Base-by-base conservation (phyloP, 306 rosid genomes). In the Geum urbanum region DNA sequence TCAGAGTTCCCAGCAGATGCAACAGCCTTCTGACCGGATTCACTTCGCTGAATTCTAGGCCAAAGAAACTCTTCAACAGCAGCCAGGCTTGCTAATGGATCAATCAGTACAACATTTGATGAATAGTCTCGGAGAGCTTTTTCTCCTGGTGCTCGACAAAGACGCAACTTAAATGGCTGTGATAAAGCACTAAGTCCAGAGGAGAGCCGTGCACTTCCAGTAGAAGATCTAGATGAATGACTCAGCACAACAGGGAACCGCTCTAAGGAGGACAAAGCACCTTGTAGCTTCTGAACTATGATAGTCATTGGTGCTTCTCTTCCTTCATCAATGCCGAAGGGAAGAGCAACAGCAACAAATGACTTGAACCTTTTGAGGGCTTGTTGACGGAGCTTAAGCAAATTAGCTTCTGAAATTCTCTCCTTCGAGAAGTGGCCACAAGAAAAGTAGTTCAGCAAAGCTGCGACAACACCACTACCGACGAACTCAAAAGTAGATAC, bases 31-130 rank as follows among this genome's bases (percentile, higher is more conserved):
- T 89, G 96, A 72, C 84, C 91, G 79, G 97, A 84, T 77, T 91
- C 96, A 57, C 88, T 75, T 63, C 95, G 87, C 79, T 91, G 99
- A 74, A 95, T 84, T 62, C 99, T 90, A 70, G 95, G 91, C 99
- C 99, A 95, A 66, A 95, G 92, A 81, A 95, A 95, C 67, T 95
- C 99, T 72, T 95, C 99, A 43, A 91, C 90, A 49, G 99, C 99
- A 75, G 97, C 97, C 79, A 95, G 83, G 79, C 97, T 87, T 51
- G 99, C 97, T 53, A 91, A 74, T 51, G 99, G 99, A 72, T 95
- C 99, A 72, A 95, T 91, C 77, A 95, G 74, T 45, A 95, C 97
- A 73, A 95, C 86, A 76, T 95, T 95, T 8, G 95, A 86, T 66
- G 99, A 95, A 82, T 95, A 95, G 77, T 95, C 97, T 54, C 88